Percentiles rank a stretch among this genome's conserved stretches.
Conservation (phyloP, 495 filamentous ascomycete species). For the Sporormia fimetaria region DNA sequence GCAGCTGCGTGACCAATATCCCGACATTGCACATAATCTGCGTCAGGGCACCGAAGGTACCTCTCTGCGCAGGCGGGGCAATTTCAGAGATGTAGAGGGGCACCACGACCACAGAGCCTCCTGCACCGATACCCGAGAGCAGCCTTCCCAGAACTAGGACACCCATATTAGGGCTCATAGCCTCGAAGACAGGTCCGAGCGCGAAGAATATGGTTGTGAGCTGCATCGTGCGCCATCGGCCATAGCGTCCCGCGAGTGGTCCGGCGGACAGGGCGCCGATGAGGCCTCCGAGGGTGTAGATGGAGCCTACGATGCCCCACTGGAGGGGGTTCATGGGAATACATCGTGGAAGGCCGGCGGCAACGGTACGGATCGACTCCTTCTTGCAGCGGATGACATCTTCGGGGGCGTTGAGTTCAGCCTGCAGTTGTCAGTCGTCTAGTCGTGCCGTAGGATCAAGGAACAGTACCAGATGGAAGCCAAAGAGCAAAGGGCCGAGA, state of each 20-base stretch:
- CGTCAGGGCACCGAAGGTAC: conserved; percentile 82
- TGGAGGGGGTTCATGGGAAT: conserved; percentile 67
- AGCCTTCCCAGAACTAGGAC: conserved; percentile 62
- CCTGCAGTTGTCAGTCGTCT: conserved; percentile 40
- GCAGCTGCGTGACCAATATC: conserved; percentile 68
- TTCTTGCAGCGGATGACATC: conserved; percentile 73
- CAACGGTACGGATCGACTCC: conserved; percentile 39
- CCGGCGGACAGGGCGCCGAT: conserved; percentile 70
- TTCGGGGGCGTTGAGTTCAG: conserved; percentile 90
- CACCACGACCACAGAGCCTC: conserved; percentile 80
- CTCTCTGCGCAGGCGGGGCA: conserved; percentile 63
- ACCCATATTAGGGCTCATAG: conserved; percentile 53
- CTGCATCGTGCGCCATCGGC: conserved; percentile 61
- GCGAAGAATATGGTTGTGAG: conserved; percentile 64
- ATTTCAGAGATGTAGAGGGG: conserved; percentile 93
- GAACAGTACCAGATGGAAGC: conserved; percentile 69
- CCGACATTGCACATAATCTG: conserved; percentile 93
- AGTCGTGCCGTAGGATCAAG: background rate
- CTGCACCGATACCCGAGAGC: conserved; percentile 71
- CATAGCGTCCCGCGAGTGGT: conserved; percentile 57
- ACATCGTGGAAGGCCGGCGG: conserved; percentile 51
- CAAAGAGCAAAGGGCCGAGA: conserved; percentile 80
- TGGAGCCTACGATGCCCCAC: conserved; percentile 72
- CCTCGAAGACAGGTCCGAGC: conserved; percentile 62
- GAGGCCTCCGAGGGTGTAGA: conserved; percentile 86